A percentile compares a stretch with the other conserved stretches of the same genome.
phyloP scores from a whole-genome alignment of 306 rosid species.

The Prunus dulcis region DNA sequence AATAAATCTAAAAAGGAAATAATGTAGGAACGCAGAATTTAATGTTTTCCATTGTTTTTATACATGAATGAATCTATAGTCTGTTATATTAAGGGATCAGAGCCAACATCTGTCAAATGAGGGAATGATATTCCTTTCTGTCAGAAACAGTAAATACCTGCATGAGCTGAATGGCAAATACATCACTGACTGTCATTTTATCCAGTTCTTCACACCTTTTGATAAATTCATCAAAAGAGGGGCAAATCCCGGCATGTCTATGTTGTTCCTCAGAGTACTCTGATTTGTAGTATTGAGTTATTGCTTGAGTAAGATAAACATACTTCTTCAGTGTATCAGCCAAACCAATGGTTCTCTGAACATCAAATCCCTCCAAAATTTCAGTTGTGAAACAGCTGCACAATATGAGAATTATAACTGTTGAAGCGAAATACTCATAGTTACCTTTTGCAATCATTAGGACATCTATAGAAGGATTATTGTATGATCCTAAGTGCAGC shows the following conservation, averaged over 20 bases:
- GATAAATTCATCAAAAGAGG: constrained; percentile 59
- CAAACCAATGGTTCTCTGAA: constrained; percentile 83
- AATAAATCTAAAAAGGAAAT: not conserved
- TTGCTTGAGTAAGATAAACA: constrained; percentile 80
- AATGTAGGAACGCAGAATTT: not conserved
- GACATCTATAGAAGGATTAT: not conserved
- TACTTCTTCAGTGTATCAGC: constrained; percentile 86
- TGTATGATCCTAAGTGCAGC: not conserved
- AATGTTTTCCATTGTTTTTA: not conserved
- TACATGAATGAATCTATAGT: not conserved
- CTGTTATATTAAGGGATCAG: not conserved
- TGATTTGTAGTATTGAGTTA: constrained; percentile 64
- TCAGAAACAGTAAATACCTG: constrained; percentile 50
- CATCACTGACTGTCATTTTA: constrained; percentile 82
- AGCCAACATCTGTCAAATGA: constrained; percentile 5
- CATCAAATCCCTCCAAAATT: constrained; percentile 92
- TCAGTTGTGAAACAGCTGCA: constrained; percentile 94
- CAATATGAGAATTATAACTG: not conserved
- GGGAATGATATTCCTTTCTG: not conserved
- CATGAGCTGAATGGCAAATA: constrained; percentile 93
- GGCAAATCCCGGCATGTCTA: constrained; percentile 43
- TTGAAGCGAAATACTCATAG: not conserved
- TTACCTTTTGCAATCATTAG: not conserved
- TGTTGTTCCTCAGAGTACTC: constrained; percentile 38
- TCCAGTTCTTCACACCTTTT: constrained; percentile 72